Percentiles rank a stretch among this genome's conserved stretches.
phyloP scores from a whole-genome alignment of 495 filamentous ascomycete genomes.

The Sporormia fimetaria region DNA sequence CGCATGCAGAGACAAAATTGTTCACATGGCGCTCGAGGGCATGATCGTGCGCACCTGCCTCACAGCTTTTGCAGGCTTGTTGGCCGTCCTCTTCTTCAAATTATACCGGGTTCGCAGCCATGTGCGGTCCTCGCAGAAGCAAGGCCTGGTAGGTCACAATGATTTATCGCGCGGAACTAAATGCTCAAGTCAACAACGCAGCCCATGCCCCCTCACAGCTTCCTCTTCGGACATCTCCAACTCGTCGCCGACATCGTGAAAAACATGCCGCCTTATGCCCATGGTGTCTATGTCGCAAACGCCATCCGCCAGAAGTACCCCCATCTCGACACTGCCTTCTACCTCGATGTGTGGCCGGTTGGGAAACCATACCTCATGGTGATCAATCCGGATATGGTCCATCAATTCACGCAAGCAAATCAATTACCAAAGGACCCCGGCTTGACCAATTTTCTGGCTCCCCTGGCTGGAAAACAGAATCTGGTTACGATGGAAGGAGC shows the following conservation, averaged over 20 bases:
- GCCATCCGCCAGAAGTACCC: background rate
- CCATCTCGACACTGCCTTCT: background rate
- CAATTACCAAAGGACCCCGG: background rate
- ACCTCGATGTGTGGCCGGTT: slow-evolving; percentile 8
- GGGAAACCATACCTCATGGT: background rate
- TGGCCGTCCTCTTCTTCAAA: too few relatives aligned
- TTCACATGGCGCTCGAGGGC: too few relatives aligned
- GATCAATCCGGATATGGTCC: background rate
- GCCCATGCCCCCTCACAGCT: background rate
- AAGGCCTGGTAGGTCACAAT: too few relatives aligned
- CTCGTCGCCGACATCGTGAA: background rate
- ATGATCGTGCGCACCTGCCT: too few relatives aligned
- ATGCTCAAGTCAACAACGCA: too few relatives aligned
- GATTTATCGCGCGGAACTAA: too few relatives aligned
- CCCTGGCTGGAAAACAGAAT: background rate
- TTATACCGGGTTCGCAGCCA: too few relatives aligned
- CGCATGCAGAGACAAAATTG: too few relatives aligned
- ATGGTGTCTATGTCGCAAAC: background rate
- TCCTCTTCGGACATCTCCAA: background rate
- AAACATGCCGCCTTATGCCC: background rate
- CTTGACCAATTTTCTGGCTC: background rate
- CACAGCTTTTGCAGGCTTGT: too few relatives aligned
- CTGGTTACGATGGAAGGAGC: slow-evolving; percentile 2
- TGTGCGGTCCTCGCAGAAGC: too few relatives aligned
- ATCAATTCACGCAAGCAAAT: background rate